A percentile compares a stretch with the other conserved stretches of the same genome.
Conservation (phyloP, 208 protist genomes). For the Angomonas deanei region DNA sequence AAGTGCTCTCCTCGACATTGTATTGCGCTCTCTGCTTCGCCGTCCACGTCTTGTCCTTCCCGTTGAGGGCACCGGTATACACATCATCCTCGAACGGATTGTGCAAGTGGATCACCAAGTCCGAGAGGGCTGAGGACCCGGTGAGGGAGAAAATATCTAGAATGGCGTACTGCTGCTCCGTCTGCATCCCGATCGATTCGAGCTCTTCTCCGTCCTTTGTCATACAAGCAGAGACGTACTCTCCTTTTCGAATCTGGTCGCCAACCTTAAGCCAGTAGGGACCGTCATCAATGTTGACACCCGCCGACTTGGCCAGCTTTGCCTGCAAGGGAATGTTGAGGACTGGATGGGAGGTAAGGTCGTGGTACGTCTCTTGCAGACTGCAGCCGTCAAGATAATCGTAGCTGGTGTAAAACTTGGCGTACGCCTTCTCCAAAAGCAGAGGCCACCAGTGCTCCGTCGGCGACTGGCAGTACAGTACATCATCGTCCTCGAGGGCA, state of each 20-base stretch:
- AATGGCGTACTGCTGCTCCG: slow-evolving; percentile 60
- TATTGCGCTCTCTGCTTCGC: slow-evolving; percentile 32
- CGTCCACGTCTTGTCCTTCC: slow-evolving; percentile 43
- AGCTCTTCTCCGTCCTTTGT: slow-evolving; percentile 22
- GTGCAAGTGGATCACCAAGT: slow-evolving; percentile 59
- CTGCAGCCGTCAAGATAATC: slow-evolving; percentile 71
- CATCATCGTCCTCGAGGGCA: slow-evolving; percentile 40
- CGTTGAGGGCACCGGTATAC: slow-evolving; percentile 58
- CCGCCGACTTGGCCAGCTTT: slow-evolving; percentile 49
- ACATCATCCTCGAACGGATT: slow-evolving; percentile 66
- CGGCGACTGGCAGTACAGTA: slow-evolving; percentile 63
- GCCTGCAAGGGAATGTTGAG: slow-evolving; percentile 58
- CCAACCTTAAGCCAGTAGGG: slow-evolving; percentile 48
- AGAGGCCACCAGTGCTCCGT: slow-evolving; percentile 78
- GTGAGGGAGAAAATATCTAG: slow-evolving; percentile 55
- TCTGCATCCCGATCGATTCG: slow-evolving; percentile 50
- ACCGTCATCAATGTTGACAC: slow-evolving; percentile 31
- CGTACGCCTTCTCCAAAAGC: slow-evolving; percentile 89
- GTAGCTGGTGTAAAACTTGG: slow-evolving; percentile 83
- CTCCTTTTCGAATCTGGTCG: slow-evolving; percentile 34
- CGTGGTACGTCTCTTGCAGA: slow-evolving; percentile 63
- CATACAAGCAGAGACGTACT: slow-evolving; percentile 46
- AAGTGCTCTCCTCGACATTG: slow-evolving; percentile 36
- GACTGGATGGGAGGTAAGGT: slow-evolving; percentile 76
- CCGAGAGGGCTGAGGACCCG: slow-evolving; percentile 29